These are phyloP conservation scores for Phyllostachys edulis DNA, from an alignment of 176 grass and related monocot genomes.

Conservation along the genomic window DNA sequence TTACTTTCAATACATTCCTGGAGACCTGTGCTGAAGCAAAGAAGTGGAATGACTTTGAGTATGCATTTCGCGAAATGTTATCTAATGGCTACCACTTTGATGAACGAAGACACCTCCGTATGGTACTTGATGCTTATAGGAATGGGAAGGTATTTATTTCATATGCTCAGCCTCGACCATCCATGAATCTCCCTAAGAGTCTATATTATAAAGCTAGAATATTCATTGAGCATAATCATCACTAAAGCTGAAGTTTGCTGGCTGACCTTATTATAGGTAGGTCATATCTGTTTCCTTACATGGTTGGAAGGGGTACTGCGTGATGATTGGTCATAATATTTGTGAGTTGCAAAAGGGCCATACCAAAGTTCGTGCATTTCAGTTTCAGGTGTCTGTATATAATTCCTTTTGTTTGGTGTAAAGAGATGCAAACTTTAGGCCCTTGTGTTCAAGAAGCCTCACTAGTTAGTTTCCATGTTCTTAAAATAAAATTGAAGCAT, in stretches of 20 bases:
- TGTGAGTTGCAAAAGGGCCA: neutral
- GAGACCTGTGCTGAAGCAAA: constrained; percentile 68
- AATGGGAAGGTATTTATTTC: constrained; percentile 73
- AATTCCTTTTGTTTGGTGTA: neutral
- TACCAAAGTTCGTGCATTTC: neutral
- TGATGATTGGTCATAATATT: neutral
- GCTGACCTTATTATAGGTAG: neutral
- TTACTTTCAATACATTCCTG: constrained; percentile 94
- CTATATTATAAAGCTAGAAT: constrained; percentile 20
- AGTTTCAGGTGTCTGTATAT: neutral
- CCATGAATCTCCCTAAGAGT: neutral
- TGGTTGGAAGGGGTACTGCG: neutral
- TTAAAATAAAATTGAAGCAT: neutral
- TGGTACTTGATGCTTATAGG: constrained; percentile 71
- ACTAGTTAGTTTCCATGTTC: neutral
- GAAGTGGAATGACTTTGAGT: constrained; percentile 83
- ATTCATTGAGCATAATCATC: constrained; percentile 27
- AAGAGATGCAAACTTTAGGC: neutral
- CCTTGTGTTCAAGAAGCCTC: neutral
- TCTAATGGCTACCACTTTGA: constrained; percentile 63
- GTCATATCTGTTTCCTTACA: neutral
- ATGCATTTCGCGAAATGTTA: constrained; percentile 71
- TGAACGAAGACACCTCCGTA: constrained; percentile 62
- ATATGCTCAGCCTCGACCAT: constrained; percentile 16
- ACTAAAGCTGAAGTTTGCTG: constrained; percentile 10